Base-by-base conservation (phyloP, 75 land plant species). In the Pinus tabuliformis region DNA sequence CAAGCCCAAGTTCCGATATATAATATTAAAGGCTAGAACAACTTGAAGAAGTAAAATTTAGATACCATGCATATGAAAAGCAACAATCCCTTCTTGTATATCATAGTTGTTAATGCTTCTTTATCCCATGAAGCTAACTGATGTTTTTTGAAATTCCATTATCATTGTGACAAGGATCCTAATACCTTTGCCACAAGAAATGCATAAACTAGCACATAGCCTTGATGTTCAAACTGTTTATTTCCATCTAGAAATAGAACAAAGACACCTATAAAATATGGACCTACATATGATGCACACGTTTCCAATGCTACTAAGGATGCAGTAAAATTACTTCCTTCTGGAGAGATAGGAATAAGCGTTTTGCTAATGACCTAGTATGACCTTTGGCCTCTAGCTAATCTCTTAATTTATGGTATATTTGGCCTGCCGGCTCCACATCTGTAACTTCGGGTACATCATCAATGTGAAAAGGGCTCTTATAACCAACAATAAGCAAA, bases 371-470 rank as follows among this genome's bases (percentile, higher is more conserved):
- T 16, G 80, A 49, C 4, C 80, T 16, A 30, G 30, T 37, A 13
- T 76, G 73, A 1, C 86, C 57, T 62, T 61, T 52, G 6, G 57
- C 42, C 59, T 89, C 81, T 56, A 91, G 79, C 63, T 75, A 73
- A 57, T 56, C 59, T 58, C 79, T 83, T 45, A 91, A 83, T 45
- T 56, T 68, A 20, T 84, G 79, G 59, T 74, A 88, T n/a, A 75
- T 70, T 24, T 75, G 75, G 15, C 24, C 77, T n/a, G 84, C 89
- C 62, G 76, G 79, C 56, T 94, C 88, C 0, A 33, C 33, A 16
- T 17, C 17, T 56, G 81, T 86, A 8, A 94, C 81, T 49, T 83
- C 76, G 22, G 97, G 97, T 72, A 94, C 79, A 76, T 94, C 91
- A 73, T 83, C 77, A 60, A 87, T 80, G 76, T 88, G 86, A n/a